Evolutionary conservation across 495 filamentous ascomycete genomes (phyloP).

Genomic region (Tuber magnatum): DNA sequence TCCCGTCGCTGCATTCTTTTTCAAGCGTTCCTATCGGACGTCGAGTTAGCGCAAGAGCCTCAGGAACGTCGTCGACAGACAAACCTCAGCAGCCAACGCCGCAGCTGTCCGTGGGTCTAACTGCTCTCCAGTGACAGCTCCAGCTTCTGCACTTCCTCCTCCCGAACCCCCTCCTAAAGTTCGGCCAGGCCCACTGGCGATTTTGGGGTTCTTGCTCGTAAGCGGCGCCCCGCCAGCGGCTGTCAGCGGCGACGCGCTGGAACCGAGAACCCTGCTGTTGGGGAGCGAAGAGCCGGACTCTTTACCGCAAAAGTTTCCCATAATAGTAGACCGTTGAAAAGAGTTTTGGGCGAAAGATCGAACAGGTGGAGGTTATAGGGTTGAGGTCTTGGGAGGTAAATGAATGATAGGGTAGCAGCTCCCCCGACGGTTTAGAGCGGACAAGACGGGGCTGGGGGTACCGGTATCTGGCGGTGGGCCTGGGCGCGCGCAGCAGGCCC

Average conservation of each 20-base stretch:
- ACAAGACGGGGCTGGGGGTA: not conserved
- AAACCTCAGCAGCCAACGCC: constrained; percentile 30
- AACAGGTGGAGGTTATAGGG: not conserved
- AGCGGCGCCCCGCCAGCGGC: not conserved
- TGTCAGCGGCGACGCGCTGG: constrained; percentile 5
- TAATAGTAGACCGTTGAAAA: not conserved
- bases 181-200: constrained; percentile 21
- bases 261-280: constrained; percentile 19
- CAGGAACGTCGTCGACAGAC: not conserved
- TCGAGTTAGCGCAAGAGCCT: not conserved
- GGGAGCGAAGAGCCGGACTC: constrained; percentile 14
- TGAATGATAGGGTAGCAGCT: not conserved
- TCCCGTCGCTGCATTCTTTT: constrained; percentile 20
- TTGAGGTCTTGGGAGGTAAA: not conserved
- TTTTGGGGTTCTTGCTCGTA: constrained; percentile 16
- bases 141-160: not conserved
- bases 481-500: not conserved
- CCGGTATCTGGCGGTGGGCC: not conserved
- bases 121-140: constrained; percentile 7
- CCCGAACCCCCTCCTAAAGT: constrained; percentile 18
- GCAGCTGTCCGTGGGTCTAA: constrained; percentile 25
- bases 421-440: not conserved
- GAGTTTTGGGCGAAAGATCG: not conserved
- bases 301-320: constrained; percentile 34
- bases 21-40: constrained; percentile 25